Evolutionary conservation across 768 basidiomycete species (phyloP), one percentile per base, ranked within the genome.

Genomic region (Coprinopsis strossmayeri): DNA sequence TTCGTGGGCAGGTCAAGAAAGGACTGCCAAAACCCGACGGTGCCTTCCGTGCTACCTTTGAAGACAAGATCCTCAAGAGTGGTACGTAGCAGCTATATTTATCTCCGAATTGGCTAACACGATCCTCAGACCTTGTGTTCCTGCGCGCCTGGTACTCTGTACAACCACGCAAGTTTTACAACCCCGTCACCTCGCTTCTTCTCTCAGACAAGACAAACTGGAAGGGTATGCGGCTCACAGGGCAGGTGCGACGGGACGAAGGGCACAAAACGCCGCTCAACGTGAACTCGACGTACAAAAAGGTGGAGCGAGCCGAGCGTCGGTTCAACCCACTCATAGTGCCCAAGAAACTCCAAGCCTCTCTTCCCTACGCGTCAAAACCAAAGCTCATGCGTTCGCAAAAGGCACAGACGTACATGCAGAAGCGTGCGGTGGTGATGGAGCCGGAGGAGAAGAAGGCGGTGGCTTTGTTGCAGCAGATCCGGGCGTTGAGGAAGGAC

Each of bases 1-100:
- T 99, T 48, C 72, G 96, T 38, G 96, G 96, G 2, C 95, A 98
- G 65, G 81, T 99, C 45, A 99, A 99, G 72, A 97, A 95, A 66
- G 93, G 89, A 10, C 68, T 97, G 25, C 70, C 83, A n/a, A 97
- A 94, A 60, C 94, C 96, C 1, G 93, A 96, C 50, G 96, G 96
- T 7, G 82, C 89, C 3, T 97, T 90, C 75, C 76, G 96, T 54
- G 96, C 95, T 2, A 94, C 94, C 11, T 99, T 98, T 64, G 96
- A 99, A 67, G 96, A 99, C 65, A 98, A 97, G 71, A 74, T 98
- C 5, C 74, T 98, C 53, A 91, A 85, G 84, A 92, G 92, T 56
- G 93, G 93, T 94, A 64, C 49, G 87, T 77, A 0, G 13, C 15
- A 48, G 50, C 28, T 27, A 17, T 5, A 48, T 48, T 12, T 42